A percentile compares a stretch with the other conserved stretches of the same genome.
These are phyloP conservation scores for Vicia villosa DNA, from an alignment of 306 rosid species.

Conservation along the genomic window DNA sequence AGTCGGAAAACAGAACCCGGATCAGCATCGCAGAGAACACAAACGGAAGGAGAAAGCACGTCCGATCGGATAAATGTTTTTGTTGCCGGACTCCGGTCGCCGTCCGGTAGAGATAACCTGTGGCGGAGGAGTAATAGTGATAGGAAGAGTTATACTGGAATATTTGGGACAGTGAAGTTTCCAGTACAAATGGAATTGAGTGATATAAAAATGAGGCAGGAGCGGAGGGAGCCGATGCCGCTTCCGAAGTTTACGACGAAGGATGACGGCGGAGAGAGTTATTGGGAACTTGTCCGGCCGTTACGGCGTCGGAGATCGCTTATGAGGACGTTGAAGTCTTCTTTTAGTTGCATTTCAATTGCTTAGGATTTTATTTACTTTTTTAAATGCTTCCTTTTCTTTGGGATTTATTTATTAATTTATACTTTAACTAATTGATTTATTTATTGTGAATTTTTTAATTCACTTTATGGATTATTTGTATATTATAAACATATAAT, in stretches of 20 bases:
- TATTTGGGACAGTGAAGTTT: slow-evolving; percentile 45
- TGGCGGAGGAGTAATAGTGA: slow-evolving; percentile 26
- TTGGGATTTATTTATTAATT: too few relatives aligned
- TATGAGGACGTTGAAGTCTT: slow-evolving; percentile 26
- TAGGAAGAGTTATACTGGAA: slow-evolving; percentile 20
- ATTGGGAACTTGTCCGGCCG: slow-evolving; percentile 44
- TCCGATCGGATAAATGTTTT: background rate
- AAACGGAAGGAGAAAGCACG: background rate
- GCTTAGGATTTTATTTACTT: background rate
- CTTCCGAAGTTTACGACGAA: slow-evolving; percentile 2
- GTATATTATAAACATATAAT: too few relatives aligned
- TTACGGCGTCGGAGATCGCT: slow-evolving; percentile 25
- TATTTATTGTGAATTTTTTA: too few relatives aligned
- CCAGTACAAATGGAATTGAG: slow-evolving; percentile 46
- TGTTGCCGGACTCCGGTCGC: slow-evolving; percentile 24
- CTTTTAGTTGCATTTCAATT: slow-evolving; percentile 36
- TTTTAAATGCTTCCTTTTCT: too few relatives aligned
- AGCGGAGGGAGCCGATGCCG: slow-evolving; percentile 21
- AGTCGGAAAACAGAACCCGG: slow-evolving; percentile 28
- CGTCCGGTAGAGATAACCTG: slow-evolving; percentile 5
- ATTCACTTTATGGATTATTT: too few relatives aligned
- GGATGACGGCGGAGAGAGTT: slow-evolving; percentile 30
- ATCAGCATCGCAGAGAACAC: background rate
- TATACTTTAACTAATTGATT: too few relatives aligned
- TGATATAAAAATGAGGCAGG: slow-evolving; percentile 47